phyloP scores from a whole-genome alignment of 2,329 filamentous ascomycete species.

The Sordariomycetes sp. region DNA sequence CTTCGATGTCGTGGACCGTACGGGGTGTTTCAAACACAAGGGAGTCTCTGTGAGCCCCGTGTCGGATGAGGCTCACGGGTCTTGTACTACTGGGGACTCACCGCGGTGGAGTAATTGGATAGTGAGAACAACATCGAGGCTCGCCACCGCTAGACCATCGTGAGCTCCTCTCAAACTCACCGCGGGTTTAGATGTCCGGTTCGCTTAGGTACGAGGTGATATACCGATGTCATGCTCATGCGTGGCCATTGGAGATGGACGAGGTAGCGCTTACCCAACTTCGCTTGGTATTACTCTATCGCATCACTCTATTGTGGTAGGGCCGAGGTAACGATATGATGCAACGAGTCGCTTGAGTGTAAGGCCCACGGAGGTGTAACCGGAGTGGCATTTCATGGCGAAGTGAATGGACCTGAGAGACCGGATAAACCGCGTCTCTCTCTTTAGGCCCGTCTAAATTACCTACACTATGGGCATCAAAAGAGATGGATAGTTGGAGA shows the following conservation, averaged over 20 bases:
- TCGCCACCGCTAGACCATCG: neutral
- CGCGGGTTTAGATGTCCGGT: neutral
- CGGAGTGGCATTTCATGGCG: neutral
- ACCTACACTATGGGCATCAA: neutral
- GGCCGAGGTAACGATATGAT: neutral
- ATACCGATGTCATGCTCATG: neutral
- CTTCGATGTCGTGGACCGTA: neutral
- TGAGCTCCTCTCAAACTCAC: neutral
- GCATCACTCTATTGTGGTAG: neutral
- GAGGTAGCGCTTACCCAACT: neutral
- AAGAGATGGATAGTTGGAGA: neutral
- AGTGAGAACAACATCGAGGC: neutral
- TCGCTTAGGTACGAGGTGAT: neutral
- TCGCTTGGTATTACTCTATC: neutral
- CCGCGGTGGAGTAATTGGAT: neutral
- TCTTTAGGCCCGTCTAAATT: neutral
- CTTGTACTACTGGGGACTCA: neutral
- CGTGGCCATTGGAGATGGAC: neutral
- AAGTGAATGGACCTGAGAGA: neutral
- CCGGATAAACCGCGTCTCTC: neutral
- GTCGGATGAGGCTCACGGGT: neutral
- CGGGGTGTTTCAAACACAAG: neutral
- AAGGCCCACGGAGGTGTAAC: neutral
- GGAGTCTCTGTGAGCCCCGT: neutral
- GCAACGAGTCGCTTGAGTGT: neutral